These are phyloP conservation scores for Trichoderma brevicompactum DNA, from an alignment of 2,329 filamentous ascomycete species.

Conservation along the genomic window DNA sequence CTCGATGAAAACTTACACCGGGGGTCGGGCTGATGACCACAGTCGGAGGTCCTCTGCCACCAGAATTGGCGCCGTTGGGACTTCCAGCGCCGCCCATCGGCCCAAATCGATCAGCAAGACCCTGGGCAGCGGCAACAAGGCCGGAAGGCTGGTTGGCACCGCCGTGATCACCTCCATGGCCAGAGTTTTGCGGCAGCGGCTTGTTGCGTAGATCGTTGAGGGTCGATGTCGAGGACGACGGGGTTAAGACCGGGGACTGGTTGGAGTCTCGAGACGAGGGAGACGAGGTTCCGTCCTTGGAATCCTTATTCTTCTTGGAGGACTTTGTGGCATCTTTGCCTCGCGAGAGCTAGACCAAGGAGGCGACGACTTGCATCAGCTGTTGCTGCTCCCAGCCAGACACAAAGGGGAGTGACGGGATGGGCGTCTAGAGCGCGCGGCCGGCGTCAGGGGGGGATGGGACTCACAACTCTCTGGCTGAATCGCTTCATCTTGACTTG, in stretches of 20 bases:
- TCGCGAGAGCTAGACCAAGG: conserved; percentile 74
- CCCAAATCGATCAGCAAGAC: conserved; percentile 50
- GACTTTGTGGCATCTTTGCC: conserved; percentile 87
- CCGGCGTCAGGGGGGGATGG: conserved; percentile 11
- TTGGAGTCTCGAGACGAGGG: conserved; percentile 66
- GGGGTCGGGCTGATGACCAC: conserved; percentile 95
- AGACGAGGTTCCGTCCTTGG: conserved; percentile 78
- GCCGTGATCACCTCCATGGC: conserved; percentile 50
- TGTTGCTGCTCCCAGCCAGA: neutral
- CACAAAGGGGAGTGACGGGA: conserved; percentile 34
- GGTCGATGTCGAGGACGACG: conserved; percentile 86
- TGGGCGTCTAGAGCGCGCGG: conserved; percentile 32
- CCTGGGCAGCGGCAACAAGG: conserved; percentile 43
- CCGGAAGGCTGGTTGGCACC: conserved; percentile 47
- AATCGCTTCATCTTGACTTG: conserved; percentile 87
- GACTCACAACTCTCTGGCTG: conserved; percentile 76
- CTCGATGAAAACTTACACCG: conserved; percentile 64
- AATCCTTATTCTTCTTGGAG: conserved; percentile 73
- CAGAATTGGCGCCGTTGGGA: conserved; percentile 44
- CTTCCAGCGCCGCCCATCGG: conserved; percentile 42
- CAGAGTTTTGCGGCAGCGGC: conserved; percentile 65
- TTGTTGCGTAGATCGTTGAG: conserved; percentile 86
- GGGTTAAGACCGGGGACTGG: conserved; percentile 71
- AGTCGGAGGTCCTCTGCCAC: conserved; percentile 69
- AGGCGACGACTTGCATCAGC: conserved; percentile 22